Evolutionary conservation across 257 asterid species (phyloP), one percentile per base, ranked within the genome.

Genomic region (Solanum chiquidenum): DNA sequence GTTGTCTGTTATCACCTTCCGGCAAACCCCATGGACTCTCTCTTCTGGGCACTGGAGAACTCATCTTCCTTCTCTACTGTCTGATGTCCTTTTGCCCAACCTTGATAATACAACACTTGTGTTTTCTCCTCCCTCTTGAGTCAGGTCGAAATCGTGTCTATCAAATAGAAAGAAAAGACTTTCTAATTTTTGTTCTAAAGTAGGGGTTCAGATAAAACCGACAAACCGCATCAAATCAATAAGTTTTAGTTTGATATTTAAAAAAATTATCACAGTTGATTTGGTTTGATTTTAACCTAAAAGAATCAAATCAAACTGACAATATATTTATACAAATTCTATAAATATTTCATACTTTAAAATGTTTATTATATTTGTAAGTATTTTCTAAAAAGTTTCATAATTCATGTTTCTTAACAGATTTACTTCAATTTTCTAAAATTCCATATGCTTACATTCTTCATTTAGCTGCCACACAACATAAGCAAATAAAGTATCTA

Each of bases 1-100:
- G 96, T 88, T 96, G 91, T 69, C 90, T 91, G 89, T 92, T 93
- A 11, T 91, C 90, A 52, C 95, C 98, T 35, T 93, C 98, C 0
- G 98, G 85, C 76, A 87, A 66, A 4, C 98, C 99, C 99, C 99
- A 96, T 58, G 99, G 99, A 87, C 98, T 95, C 92, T 96, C 98
- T 90, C 99, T 96, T 90, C 99, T 90, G 8, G 99, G 99, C 14
- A 97, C 98, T 21, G 99, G 83, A 35, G 83, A 74, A 73, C 99
- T 96, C 99, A 97, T 97, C 86, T 89, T n/a, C 87, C 87, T 4
- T 72, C 44, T 72, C 79, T 16, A 72, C 44, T 33, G 13, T 72
- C 79, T 72, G 10, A 34, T 33, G 25, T 9, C 44, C 44, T 72
- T 71, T 33, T 4, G 4, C 42, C 25, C n/a, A 69, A 69, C 3